phyloP scores from a whole-genome alignment of 1,284 basidiomycete genomes.

The Heterobasidion irregulare region DNA sequence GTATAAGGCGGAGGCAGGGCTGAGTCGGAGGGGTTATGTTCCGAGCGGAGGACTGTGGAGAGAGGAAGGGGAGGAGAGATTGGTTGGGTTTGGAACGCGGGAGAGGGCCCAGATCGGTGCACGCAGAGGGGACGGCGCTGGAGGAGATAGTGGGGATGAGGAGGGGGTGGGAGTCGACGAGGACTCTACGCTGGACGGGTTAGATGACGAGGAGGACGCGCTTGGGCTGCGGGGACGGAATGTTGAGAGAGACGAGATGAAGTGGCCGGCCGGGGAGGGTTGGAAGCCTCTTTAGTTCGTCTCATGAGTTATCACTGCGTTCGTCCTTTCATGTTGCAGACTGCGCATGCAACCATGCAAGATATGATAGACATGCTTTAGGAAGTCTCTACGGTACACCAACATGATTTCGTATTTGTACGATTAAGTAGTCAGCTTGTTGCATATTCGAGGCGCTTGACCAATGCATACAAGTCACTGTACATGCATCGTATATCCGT shows the following conservation, averaged over 20 bases:
- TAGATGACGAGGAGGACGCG: conserved; percentile 6
- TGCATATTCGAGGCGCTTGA: too few species aligned
- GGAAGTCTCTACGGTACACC: background rate
- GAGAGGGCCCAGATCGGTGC: conserved; percentile 2
- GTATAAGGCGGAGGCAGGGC: conserved; percentile 64
- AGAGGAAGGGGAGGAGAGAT: conserved; percentile 20
- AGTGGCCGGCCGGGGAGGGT: conserved; percentile 53
- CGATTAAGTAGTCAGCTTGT: background rate
- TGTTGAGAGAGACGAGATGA: conserved; percentile 42
- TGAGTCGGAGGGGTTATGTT: conserved; percentile 52
- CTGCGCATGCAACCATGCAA: background rate
- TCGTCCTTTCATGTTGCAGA: too few species aligned
- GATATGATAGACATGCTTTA: background rate
- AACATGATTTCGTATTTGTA: background rate
- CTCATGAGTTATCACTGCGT: too few species aligned
- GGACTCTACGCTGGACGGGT: conserved; percentile 13
- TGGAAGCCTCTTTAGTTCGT: conserved; percentile 35
- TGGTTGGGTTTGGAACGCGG: conserved; percentile 3
- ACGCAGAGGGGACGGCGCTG: background rate
- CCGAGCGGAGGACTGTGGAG: conserved; percentile 15
- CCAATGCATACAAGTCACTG: too few species aligned
- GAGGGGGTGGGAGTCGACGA: conserved; percentile 11
- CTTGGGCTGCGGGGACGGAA: conserved; percentile 1
- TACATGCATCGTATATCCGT: too few species aligned
- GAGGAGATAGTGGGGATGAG: conserved; percentile 3